Conservation (phyloP, 495 filamentous ascomycete genomes). For the Aspergillus mulundensis region DNA sequence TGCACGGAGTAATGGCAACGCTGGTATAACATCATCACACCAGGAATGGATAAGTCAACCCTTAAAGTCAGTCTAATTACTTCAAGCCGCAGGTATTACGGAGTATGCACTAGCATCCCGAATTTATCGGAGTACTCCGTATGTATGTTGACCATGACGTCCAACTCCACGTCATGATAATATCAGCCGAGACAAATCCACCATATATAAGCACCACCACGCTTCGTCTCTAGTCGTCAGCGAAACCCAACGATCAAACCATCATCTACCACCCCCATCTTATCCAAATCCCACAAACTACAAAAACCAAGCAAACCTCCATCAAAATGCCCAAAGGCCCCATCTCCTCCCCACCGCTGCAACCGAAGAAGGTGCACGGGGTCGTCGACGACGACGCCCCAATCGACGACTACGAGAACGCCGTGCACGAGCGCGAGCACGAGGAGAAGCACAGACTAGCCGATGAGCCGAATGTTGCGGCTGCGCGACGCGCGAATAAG, state of each 20-base stretch:
- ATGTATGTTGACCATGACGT: not conserved
- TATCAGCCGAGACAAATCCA: not conserved
- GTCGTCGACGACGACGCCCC: constrained; percentile 6
- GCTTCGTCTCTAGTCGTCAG: too few species aligned
- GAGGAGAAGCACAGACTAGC: not conserved
- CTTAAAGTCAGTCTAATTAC: too few species aligned
- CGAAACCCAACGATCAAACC: not conserved
- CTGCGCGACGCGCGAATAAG: constrained; percentile 4
- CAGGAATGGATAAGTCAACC: too few species aligned
- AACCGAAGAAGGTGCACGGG: constrained; percentile 4
- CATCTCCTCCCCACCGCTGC: constrained; percentile 3
- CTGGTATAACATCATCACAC: too few species aligned
- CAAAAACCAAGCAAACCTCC: not conserved
- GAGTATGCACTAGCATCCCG: too few species aligned
- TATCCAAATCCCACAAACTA: too few species aligned
- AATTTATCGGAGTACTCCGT: too few species aligned
- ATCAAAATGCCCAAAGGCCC: constrained; percentile 6
- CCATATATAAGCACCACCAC: too few species aligned
- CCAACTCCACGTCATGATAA: not conserved
- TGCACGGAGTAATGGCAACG: too few species aligned
- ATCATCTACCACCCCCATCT: too few species aligned
- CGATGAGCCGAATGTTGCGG: constrained; percentile 7
- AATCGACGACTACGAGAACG: constrained; percentile 9
- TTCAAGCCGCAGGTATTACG: too few species aligned
- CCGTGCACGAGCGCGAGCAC: not conserved